Percentiles rank a stretch among this genome's conserved stretches.
Evolutionary conservation across 2,329 filamentous ascomycete genomes (phyloP).

Genomic region (Diaporthe citri): DNA sequence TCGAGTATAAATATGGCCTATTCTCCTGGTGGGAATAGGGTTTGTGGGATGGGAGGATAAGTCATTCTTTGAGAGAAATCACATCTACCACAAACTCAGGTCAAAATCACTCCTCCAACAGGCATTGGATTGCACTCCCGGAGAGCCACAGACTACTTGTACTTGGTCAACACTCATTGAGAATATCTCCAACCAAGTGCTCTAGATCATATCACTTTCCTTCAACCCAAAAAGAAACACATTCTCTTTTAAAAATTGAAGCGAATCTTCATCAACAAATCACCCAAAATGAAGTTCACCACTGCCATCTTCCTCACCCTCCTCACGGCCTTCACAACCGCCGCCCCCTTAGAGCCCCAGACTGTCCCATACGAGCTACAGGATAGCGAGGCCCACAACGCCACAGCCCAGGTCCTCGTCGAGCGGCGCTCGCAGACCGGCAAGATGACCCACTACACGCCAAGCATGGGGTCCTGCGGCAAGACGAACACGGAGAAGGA

Average conservation of each 20-base stretch:
- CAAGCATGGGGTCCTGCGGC: conserved; percentile 28
- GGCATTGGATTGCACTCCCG: conserved; percentile 1
- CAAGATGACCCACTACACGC: conserved; percentile 38
- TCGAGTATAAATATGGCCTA: conserved; percentile 1
- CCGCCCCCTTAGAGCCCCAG: conserved; percentile 4
- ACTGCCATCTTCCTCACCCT: background rate
- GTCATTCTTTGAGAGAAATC: conserved; percentile 6
- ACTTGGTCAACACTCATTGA: background rate
- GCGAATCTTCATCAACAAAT: background rate
- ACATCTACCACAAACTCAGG: background rate
- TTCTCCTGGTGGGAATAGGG: no score
- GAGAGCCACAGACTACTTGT: background rate
- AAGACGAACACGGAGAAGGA: conserved; percentile 20
- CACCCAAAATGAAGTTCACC: conserved; percentile 29
- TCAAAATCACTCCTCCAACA: conserved; percentile 2
- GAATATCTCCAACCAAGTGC: background rate
- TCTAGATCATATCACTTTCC: background rate
- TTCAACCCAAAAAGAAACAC: background rate
- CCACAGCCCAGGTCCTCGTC: background rate
- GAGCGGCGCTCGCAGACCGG: conserved; percentile 19
- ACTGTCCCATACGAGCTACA: background rate
- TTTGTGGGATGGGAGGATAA: background rate
- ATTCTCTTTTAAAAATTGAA: background rate
- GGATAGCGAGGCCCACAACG: background rate
- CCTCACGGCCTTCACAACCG: conserved; percentile 18